Percentiles rank a stretch among this genome's conserved stretches.
phyloP scores from a whole-genome alignment of 2,329 filamentous ascomycete genomes.

The Alternaria longipes region DNA sequence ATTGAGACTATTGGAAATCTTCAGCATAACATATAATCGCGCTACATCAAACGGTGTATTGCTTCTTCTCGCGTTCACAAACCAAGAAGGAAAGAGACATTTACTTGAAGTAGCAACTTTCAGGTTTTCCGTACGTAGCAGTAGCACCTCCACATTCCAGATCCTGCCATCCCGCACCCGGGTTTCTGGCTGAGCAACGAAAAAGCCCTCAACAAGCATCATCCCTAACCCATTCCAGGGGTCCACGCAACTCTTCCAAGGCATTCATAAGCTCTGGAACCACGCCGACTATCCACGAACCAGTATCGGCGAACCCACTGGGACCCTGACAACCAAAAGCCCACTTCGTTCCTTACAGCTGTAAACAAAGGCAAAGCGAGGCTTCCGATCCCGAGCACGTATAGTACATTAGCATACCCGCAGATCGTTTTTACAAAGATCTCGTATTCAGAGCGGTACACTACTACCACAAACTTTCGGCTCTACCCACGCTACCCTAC shows the following conservation, averaged over 20 bases:
- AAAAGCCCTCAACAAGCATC: slow-evolving; percentile 10
- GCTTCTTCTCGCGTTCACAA: neutral
- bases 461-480: neutral
- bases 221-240: slow-evolving; percentile 5
- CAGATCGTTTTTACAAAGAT: neutral
- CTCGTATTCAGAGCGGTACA: slow-evolving; percentile 1
- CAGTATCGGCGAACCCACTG: neutral
- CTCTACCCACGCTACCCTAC: neutral
- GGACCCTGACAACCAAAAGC: neutral
- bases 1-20: neutral
- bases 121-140: neutral
- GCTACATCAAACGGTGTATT: neutral
- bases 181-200: neutral
- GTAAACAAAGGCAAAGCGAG: slow-evolving; percentile 1
- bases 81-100: neutral
- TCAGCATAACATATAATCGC: neutral
- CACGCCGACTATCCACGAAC: neutral
- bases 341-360: neutral
- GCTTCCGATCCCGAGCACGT: neutral
- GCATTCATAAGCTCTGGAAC: neutral
- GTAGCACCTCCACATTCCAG: slow-evolving; percentile 6
- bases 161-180: slow-evolving; percentile 3
- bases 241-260: slow-evolving; percentile 5
- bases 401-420: neutral
- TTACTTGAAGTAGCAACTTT: neutral